A percentile compares a stretch with the other conserved stretches of the same genome.
Conservation (phyloP, 768 basidiomycete genomes). For the Mycena latifolia region DNA sequence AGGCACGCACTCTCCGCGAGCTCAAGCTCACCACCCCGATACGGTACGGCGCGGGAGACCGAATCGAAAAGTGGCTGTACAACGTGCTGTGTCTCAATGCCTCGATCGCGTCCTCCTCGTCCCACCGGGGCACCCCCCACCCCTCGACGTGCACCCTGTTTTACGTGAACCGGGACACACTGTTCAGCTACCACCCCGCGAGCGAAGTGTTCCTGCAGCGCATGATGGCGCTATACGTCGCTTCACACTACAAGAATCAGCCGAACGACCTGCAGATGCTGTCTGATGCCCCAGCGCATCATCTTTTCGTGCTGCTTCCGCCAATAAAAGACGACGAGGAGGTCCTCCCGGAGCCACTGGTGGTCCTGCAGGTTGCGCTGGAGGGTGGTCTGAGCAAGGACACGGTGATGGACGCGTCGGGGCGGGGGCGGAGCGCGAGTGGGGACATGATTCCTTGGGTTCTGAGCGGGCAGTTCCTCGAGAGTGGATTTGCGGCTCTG, state of each 20-base stretch:
- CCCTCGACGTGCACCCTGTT: slow-evolving; percentile 95
- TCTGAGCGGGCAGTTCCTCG: slow-evolving; percentile 95
- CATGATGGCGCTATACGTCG: slow-evolving; percentile 98
- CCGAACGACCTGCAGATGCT: slow-evolving; percentile 99
- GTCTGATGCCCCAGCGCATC: slow-evolving; percentile 96
- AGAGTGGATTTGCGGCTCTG: slow-evolving; percentile 91
- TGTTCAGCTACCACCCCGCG: slow-evolving; percentile 97
- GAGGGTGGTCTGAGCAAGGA: slow-evolving; percentile 93
- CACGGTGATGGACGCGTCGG: slow-evolving; percentile 87
- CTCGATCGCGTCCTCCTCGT: slow-evolving; percentile 61
- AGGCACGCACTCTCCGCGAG: slow-evolving; percentile 86
- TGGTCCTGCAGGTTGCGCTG: slow-evolving; percentile 94
- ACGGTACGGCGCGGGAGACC: slow-evolving; percentile 88
- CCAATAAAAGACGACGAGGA: slow-evolving; percentile 92
- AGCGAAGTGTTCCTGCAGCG: slow-evolving; percentile 98
- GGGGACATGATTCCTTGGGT: slow-evolving; percentile 99
- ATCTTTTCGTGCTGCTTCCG: slow-evolving; percentile 94
- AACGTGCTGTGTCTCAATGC: slow-evolving; percentile 91
- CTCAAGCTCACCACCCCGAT: slow-evolving; percentile 97
- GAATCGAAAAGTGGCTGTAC: slow-evolving; percentile 96
- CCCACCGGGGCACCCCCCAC: slow-evolving; percentile 87
- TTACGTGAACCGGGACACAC: slow-evolving; percentile 94
- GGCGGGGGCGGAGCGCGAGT: slow-evolving; percentile 85
- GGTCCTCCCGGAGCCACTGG: slow-evolving; percentile 94
- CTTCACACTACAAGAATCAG: slow-evolving; percentile 98